Conservation (phyloP, 306 rosid genomes). For the Sesbania bispinosa region DNA sequence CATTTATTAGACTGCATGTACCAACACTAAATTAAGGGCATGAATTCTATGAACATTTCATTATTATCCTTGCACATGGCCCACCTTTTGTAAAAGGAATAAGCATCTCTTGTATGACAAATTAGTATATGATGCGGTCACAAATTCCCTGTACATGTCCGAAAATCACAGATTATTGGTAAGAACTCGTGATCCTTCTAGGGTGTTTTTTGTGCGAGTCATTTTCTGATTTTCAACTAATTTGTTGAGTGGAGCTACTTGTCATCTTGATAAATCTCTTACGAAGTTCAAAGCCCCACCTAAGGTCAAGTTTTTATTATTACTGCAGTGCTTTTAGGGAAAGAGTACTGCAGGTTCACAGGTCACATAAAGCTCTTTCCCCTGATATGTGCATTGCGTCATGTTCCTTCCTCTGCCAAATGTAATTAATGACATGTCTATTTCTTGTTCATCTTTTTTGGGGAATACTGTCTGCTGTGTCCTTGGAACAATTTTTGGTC, state of each 20-base stretch:
- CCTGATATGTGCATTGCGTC: background rate
- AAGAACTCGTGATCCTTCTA: background rate
- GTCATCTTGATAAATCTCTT: background rate
- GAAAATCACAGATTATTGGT: background rate
- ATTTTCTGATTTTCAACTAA: background rate
- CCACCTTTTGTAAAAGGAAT: background rate
- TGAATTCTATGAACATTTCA: background rate
- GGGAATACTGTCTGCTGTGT: background rate
- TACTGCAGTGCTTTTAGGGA: background rate
- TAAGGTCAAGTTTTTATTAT: background rate
- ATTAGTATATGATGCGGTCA: background rate
- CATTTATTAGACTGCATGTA: background rate
- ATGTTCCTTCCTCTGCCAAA: background rate
- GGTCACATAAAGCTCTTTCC: constrained; percentile 12
- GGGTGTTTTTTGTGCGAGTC: background rate
- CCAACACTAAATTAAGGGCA: background rate
- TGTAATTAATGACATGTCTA: background rate
- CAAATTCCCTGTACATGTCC: background rate
- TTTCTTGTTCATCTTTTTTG: background rate
- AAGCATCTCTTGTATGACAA: background rate
- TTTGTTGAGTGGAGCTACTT: background rate
- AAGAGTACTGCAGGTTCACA: background rate
- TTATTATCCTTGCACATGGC: background rate
- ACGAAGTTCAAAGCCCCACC: background rate
- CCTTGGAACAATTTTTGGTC: background rate